Evolutionary conservation across 2,329 filamentous ascomycete genomes (phyloP), one percentile per base, ranked within the genome.

Genomic region (Rutstroemia sp.): DNA sequence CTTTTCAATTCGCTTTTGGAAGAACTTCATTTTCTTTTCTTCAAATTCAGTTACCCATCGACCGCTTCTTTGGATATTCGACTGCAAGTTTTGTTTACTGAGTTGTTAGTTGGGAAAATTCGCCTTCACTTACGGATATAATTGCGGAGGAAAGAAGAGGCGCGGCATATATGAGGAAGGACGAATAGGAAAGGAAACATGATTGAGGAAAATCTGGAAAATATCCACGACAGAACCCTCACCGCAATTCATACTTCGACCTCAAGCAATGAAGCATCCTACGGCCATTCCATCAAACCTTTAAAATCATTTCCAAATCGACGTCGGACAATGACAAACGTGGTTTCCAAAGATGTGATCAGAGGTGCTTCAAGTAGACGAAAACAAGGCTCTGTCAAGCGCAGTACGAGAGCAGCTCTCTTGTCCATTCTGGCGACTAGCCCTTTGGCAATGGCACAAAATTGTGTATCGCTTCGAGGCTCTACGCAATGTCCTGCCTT

Each of bases 401-500:
- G 65, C 52, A 65, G 60, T 49, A 62, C 58, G 48, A 64, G 51
- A 52, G 63, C 61, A 16, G 56, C 61, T 34, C 54, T 69, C 5
- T 57, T 69, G 42, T 67, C 67, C 49, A 59, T 68, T 49, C 61
- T 69, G 12, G 67, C 66, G 17, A 54, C 58, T 14, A 61, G 60
- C 45, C 67, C 67, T 39, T 53, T 59, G 9, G 61, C 65, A 48
- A 66, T 67, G 61, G 68, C 69, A 45, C 55, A 67, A 49, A 63
- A 57, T 48, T 71, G 89, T 70, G 80, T 94, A 64, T 84, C 89
- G 27, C 78, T 95, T 38, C 73, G 80, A 56, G 83, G 79, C 59
- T 92, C 89, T 34, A 84, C 77, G 5, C 72, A 78, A 54, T 95
- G 89, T 71, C 77, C 85, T 48, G 87, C 88, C 2, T 95, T 91